A percentile compares a stretch with the other conserved stretches of the same genome.
Conservation (phyloP, 2,329 filamentous ascomycete species). For the Fusarium torulosum region DNA sequence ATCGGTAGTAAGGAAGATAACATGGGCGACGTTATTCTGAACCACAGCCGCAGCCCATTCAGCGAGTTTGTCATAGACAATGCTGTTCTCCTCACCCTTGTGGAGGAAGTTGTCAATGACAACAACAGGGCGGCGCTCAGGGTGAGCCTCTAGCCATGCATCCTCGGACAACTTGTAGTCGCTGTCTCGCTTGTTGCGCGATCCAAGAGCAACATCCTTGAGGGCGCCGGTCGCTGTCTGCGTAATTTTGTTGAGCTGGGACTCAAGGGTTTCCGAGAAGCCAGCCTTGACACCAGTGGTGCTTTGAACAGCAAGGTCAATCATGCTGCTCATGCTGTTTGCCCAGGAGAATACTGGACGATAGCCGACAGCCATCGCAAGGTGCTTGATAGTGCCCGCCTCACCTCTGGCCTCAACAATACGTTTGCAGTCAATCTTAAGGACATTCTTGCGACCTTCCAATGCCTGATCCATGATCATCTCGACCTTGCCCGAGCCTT, state of each 20-base stretch:
- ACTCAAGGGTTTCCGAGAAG: constrained; percentile 92
- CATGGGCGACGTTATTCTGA: constrained; percentile 89
- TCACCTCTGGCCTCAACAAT: constrained; percentile 93
- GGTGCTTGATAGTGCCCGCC: constrained; percentile 82
- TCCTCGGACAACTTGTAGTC: constrained; percentile 82
- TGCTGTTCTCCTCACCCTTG: constrained; percentile 73
- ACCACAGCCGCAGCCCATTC: constrained; percentile 92
- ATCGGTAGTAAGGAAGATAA: constrained; percentile 93
- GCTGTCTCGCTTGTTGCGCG: constrained; percentile 77
- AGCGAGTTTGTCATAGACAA: constrained; percentile 83
- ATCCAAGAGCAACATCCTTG: constrained; percentile 79
- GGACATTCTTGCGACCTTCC: constrained; percentile 78
- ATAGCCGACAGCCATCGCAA: constrained; percentile 88
- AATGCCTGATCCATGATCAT: constrained; percentile 88
- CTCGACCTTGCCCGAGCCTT: constrained; percentile 91
- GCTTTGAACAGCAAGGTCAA: constrained; percentile 92
- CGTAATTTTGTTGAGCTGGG: constrained; percentile 89
- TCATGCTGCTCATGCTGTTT: constrained; percentile 91
- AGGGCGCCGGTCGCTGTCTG: constrained; percentile 85
- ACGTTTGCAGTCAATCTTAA: constrained; percentile 92
- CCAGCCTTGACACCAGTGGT: constrained; percentile 95
- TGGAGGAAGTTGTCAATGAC: constrained; percentile 94
- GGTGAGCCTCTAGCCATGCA: constrained; percentile 90
- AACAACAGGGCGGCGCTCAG: constrained; percentile 83
- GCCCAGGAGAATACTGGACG: constrained; percentile 95